phyloP scores from a whole-genome alignment of 202 grass and related monocot species.

The Saccharum hybrid region DNA sequence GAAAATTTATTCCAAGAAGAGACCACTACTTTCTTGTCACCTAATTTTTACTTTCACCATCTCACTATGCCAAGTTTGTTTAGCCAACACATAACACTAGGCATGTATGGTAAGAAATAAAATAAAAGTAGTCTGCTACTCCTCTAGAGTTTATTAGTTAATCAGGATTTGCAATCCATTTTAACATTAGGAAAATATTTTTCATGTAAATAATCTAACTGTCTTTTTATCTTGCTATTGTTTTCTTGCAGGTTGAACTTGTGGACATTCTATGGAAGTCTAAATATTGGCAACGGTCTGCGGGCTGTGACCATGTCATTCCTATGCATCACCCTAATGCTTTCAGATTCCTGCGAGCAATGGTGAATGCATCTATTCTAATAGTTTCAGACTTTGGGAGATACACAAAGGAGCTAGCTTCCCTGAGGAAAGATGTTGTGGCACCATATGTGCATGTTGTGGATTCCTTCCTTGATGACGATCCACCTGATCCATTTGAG shows the following conservation, averaged over 20 bases:
- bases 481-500: conserved; percentile 70
- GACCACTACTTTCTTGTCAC: neutral
- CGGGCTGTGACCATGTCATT: conserved; percentile 80
- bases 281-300: conserved; percentile 79
- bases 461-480: conserved; percentile 67
- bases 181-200: neutral
- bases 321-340: conserved; percentile 97
- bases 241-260: conserved; percentile 73
- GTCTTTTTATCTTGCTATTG: conserved; percentile 26
- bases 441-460: conserved; percentile 94
- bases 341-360: conserved; percentile 84
- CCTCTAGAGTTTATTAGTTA: neutral
- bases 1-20: conserved; percentile 2
- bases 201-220: neutral
- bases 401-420: conserved; percentile 72
- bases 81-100: conserved; percentile 20
- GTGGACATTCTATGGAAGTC: conserved; percentile 83
- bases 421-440: conserved; percentile 93
- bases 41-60: neutral
- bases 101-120: neutral
- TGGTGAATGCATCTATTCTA: conserved; percentile 89
- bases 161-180: neutral
- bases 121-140: neutral
- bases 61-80: conserved; percentile 1
- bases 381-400: conserved; percentile 92